Conservation (phyloP, 495 filamentous ascomycete species). For the Xylaria nigripes region DNA sequence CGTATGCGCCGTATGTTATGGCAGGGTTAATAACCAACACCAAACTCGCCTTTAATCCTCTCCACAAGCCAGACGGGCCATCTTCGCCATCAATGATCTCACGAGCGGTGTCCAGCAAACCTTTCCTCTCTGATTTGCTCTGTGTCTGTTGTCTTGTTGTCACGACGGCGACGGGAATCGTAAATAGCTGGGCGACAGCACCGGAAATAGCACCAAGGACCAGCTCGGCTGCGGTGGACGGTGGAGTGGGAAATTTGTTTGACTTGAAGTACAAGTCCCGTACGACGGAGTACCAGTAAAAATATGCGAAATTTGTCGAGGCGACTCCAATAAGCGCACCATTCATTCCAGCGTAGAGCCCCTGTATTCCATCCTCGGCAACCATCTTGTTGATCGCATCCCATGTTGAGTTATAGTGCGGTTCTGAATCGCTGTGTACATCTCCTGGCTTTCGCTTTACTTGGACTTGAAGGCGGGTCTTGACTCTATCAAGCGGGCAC, state of each 20-base stretch:
- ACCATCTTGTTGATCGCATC: slow-evolving; percentile 85
- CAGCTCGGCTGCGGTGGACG: slow-evolving; percentile 80
- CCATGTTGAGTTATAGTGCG: slow-evolving; percentile 76
- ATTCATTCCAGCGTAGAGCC: slow-evolving; percentile 82
- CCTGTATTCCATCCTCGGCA: slow-evolving; percentile 67
- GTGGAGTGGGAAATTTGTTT: slow-evolving; percentile 50
- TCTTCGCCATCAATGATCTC: slow-evolving; percentile 90
- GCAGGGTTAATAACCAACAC: slow-evolving; percentile 94
- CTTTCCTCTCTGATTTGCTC: slow-evolving; percentile 69
- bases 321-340: slow-evolving; percentile 86
- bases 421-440: slow-evolving; percentile 34
- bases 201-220: slow-evolving; percentile 81
- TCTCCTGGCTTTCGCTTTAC: slow-evolving; percentile 56
- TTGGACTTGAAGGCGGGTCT: slow-evolving; percentile 96
- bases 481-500: slow-evolving; percentile 52
- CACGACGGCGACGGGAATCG: slow-evolving; percentile 89
- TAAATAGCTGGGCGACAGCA: slow-evolving; percentile 89
- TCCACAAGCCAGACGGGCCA: slow-evolving; percentile 83
- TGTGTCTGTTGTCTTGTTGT: slow-evolving; percentile 96
- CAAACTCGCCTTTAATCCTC: slow-evolving; percentile 91
- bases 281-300: slow-evolving; percentile 96
- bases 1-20: slow-evolving; percentile 97
- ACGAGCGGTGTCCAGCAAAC: slow-evolving; percentile 75
- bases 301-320: slow-evolving; percentile 98
- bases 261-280: slow-evolving; percentile 72